Percentiles rank a stretch among this genome's conserved stretches.
These are phyloP conservation scores for Aspergillus nanangensis DNA, from an alignment of 495 filamentous ascomycete genomes.

Conservation along the genomic window DNA sequence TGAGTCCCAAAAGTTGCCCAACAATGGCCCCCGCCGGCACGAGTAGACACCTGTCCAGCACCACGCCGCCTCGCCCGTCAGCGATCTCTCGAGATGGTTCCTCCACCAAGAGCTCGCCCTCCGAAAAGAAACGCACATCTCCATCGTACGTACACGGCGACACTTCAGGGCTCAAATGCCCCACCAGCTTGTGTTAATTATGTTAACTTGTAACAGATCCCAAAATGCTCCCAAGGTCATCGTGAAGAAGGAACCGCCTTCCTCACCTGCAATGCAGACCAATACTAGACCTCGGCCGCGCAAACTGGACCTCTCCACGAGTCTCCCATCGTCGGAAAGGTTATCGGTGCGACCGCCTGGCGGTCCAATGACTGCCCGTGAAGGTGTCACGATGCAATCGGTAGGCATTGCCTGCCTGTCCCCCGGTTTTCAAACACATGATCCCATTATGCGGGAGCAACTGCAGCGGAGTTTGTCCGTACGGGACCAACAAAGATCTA, in stretches of 20 bases:
- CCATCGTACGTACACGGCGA: slow-evolving; percentile 60
- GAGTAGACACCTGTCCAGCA: slow-evolving; percentile 20
- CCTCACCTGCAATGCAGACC: slow-evolving; percentile 68
- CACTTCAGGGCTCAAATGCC: too few species aligned
- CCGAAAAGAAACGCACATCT: slow-evolving; percentile 49
- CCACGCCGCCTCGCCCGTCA: slow-evolving; percentile 34
- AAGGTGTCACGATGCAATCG: slow-evolving; percentile 80
- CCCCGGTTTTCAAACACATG: slow-evolving; percentile 91
- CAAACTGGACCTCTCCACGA: slow-evolving; percentile 82
- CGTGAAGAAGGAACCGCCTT: slow-evolving; percentile 93
- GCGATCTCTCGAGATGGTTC: slow-evolving; percentile 35
- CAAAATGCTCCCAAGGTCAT: slow-evolving; percentile 69
- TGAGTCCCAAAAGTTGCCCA: slow-evolving; percentile 46
- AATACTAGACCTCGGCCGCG: slow-evolving; percentile 76
- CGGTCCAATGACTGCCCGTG: slow-evolving; percentile 74
- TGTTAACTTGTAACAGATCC: too few species aligned
- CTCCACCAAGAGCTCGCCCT: slow-evolving; percentile 35
- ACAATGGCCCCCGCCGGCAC: slow-evolving; percentile 34
- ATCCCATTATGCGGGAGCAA: slow-evolving; percentile 94
- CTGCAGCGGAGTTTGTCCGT: slow-evolving; percentile 91
- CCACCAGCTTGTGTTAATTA: too few species aligned
- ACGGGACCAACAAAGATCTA: slow-evolving; percentile 86
- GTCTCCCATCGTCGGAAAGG: slow-evolving; percentile 54
- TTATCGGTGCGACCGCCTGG: slow-evolving; percentile 61
- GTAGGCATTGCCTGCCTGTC: slow-evolving; percentile 93